These are phyloP conservation scores for Condylostoma magnum DNA, from an alignment of 169 alveolate species.

Conservation along the genomic window DNA sequence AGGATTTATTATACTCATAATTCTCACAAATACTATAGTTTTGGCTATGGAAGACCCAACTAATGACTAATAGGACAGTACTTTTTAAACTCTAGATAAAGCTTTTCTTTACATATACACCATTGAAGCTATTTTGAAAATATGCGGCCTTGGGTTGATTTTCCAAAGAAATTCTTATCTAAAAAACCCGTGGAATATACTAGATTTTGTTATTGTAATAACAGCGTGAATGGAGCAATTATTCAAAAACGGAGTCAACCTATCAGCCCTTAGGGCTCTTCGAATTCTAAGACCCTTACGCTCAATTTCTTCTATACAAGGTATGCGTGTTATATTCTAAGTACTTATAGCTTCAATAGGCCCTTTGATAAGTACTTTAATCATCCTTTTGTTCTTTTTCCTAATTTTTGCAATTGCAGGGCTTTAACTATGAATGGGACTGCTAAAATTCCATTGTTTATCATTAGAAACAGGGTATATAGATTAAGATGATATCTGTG, in stretches of 20 bases:
- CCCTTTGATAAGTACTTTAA: slow-evolving; percentile 49
- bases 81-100: slow-evolving; percentile 35
- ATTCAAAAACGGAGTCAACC: slow-evolving; percentile 38
- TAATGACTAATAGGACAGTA: slow-evolving; percentile 11
- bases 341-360: slow-evolving; percentile 54
- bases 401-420: slow-evolving; percentile 72
- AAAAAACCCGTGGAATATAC: slow-evolving; percentile 64
- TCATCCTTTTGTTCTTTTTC: slow-evolving; percentile 53
- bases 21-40: slow-evolving; percentile 54
- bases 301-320: slow-evolving; percentile 63
- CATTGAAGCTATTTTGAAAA: slow-evolving; percentile 58
- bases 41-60: slow-evolving; percentile 69
- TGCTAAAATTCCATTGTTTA: slow-evolving; percentile 57
- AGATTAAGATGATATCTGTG: not conserved
- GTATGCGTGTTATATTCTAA: slow-evolving; percentile 50
- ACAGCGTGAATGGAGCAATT: slow-evolving; percentile 53
- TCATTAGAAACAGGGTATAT: slow-evolving; percentile 34
- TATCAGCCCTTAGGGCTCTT: slow-evolving; percentile 62
- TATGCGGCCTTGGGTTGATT: slow-evolving; percentile 48
- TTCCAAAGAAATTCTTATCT: slow-evolving; percentile 39
- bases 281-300: slow-evolving; percentile 66
- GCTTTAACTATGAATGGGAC: slow-evolving; percentile 62
- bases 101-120: slow-evolving; percentile 56
- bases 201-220: slow-evolving; percentile 63
- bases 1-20: slow-evolving; percentile 48